Percentiles rank a stretch among this genome's conserved stretches.
Conservation (phyloP, 2,329 filamentous ascomycete genomes). For the Triangularia setosa region DNA sequence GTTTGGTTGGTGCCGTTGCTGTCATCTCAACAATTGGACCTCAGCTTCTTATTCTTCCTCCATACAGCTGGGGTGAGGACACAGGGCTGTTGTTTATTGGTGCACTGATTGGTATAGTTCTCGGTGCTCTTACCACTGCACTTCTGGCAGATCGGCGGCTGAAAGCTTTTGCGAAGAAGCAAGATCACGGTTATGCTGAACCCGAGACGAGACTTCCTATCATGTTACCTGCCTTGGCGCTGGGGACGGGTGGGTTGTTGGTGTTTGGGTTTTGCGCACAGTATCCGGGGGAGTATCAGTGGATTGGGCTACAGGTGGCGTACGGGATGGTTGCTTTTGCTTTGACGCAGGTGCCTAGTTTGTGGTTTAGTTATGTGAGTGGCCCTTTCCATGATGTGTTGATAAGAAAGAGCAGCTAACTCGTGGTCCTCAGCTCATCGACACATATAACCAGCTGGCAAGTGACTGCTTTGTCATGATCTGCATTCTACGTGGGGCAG, state of each 20-base stretch:
- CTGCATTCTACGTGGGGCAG: constrained; percentile 44
- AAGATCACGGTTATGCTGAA: constrained; percentile 31
- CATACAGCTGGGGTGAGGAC: constrained; percentile 35
- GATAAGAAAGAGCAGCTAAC: background rate
- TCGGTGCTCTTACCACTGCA: constrained; percentile 29
- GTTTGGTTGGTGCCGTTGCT: constrained; percentile 34
- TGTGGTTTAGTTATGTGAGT: constrained; percentile 39
- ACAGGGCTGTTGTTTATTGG: constrained; percentile 35
- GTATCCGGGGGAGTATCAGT: constrained; percentile 28
- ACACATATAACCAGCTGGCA: constrained; percentile 43
- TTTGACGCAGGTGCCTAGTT: constrained; percentile 36
- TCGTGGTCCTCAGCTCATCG: constrained; percentile 39
- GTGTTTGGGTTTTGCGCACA: constrained; percentile 38
- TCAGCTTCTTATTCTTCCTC: constrained; percentile 28
- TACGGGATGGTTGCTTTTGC: constrained; percentile 38
- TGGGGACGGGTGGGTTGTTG: constrained; percentile 33
- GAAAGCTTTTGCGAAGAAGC: constrained; percentile 22
- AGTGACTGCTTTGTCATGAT: constrained; percentile 53
- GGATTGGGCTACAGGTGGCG: constrained; percentile 35
- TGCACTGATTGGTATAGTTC: constrained; percentile 30
- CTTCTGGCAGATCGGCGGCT: constrained; percentile 23
- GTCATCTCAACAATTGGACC: constrained; percentile 36
- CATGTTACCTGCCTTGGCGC: constrained; percentile 30
- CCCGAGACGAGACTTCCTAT: constrained; percentile 33
- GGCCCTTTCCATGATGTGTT: background rate